Evolutionary conservation across 1,284 basidiomycete genomes (phyloP).

Genomic region (Dichomitus squalens): DNA sequence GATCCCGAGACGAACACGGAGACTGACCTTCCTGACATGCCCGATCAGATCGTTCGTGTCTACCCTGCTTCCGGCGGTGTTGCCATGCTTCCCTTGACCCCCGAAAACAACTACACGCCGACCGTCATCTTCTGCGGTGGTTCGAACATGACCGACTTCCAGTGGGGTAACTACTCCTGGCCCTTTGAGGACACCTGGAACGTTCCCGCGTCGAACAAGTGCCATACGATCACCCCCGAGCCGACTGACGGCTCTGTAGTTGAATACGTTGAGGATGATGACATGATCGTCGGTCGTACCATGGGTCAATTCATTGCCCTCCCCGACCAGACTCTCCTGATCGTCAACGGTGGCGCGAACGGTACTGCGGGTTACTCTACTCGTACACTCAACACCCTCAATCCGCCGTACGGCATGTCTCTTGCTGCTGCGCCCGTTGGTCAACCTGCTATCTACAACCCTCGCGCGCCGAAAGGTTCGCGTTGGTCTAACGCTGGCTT

Average conservation of each 20-base stretch:
- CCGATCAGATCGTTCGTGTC: constrained; percentile 71
- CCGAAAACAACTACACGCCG: constrained; percentile 85
- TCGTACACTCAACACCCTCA: constrained; percentile 48
- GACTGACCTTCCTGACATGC: constrained; percentile 63
- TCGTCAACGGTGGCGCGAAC: constrained; percentile 79
- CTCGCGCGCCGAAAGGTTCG: constrained; percentile 59
- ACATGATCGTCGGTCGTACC: constrained; percentile 73
- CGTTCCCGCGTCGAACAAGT: constrained; percentile 64
- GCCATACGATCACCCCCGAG: constrained; percentile 81
- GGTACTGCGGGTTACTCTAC: constrained; percentile 76
- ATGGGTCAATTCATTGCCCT: constrained; percentile 90
- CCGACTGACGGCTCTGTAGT: constrained; percentile 61
- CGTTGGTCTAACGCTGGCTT: constrained; percentile 77
- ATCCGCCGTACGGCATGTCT: constrained; percentile 69
- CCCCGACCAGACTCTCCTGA: constrained; percentile 73
- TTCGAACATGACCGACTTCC: constrained; percentile 69
- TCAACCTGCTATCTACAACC: constrained; percentile 79
- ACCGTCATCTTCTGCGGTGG: constrained; percentile 92
- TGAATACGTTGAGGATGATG: constrained; percentile 69
- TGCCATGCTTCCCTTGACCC: constrained; percentile 90
- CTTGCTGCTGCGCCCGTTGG: constrained; percentile 67
- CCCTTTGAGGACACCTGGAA: constrained; percentile 69
- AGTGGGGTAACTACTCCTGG: constrained; percentile 74
- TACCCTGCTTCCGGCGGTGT: constrained; percentile 93
- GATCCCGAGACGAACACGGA: constrained; percentile 62